These are phyloP conservation scores for Cryphonectria radicalis DNA, from an alignment of 2,329 filamentous ascomycete species.

Conservation along the genomic window DNA sequence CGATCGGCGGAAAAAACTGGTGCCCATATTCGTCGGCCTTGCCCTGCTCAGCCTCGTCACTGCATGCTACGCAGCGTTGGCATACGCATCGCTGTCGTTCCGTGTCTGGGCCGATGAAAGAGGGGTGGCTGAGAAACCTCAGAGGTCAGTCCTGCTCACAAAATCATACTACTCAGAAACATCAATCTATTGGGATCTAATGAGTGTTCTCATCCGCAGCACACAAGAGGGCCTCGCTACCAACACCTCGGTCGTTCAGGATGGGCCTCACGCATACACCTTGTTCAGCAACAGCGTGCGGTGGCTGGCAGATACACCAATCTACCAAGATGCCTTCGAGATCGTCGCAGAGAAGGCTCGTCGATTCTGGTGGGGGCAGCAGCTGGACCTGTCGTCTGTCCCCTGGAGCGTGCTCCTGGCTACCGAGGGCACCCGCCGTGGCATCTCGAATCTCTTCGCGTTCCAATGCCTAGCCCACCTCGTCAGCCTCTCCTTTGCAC, in stretches of 20 bases:
- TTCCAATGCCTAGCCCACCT: slow-evolving; percentile 64
- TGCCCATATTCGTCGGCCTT: slow-evolving; percentile 41
- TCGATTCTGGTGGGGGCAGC: slow-evolving; percentile 66
- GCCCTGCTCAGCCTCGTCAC: slow-evolving; percentile 37
- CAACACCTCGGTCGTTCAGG: not conserved
- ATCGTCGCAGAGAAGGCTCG: slow-evolving; percentile 58
- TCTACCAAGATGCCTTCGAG: slow-evolving; percentile 57
- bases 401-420: slow-evolving; percentile 62
- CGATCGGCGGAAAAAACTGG: slow-evolving; percentile 39
- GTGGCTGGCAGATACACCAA: slow-evolving; percentile 58
- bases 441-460: slow-evolving; percentile 57
- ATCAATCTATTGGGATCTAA: not conserved
- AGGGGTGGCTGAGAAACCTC: slow-evolving; percentile 38
- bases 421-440: slow-evolving; percentile 61
- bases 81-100: slow-evolving; percentile 43
- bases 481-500: slow-evolving; percentile 63
- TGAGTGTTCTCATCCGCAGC: not conserved
- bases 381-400: slow-evolving; percentile 58
- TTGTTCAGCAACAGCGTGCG: slow-evolving; percentile 45
- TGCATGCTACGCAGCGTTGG: slow-evolving; percentile 38
- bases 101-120: slow-evolving; percentile 45
- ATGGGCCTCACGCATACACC: slow-evolving; percentile 11
- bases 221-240: slow-evolving; percentile 8
- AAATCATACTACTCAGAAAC: not conserved
- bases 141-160: slow-evolving; percentile 32